A percentile compares a stretch with the other conserved stretches of the same genome.
These are phyloP conservation scores for Botrytis galanthina DNA, from an alignment of 2,329 filamentous ascomycete genomes.

Conservation along the genomic window DNA sequence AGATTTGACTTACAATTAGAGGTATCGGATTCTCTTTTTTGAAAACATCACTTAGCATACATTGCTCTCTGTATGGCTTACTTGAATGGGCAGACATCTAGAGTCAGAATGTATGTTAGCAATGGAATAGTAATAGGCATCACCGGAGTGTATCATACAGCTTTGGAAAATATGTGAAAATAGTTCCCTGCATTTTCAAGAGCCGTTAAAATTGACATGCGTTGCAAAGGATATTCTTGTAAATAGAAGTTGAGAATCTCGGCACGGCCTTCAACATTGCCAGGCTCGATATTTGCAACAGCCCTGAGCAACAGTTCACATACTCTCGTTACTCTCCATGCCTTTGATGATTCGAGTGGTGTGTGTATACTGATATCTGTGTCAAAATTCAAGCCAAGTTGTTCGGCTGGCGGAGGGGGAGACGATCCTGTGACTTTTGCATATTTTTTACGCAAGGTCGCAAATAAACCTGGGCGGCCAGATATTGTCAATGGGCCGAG, in stretches of 20 bases:
- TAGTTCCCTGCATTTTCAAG: background rate
- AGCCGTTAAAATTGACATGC: background rate
- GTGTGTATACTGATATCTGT: background rate
- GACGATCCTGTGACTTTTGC: background rate
- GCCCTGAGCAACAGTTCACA: background rate
- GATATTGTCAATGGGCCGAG: background rate
- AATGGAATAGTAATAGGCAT: accelerated
- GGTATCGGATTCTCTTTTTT: background rate
- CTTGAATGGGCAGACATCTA: background rate
- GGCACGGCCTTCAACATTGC: background rate
- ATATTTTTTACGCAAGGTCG: background rate
- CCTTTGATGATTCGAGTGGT: background rate
- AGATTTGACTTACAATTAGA: background rate
- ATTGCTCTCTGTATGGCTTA: background rate
- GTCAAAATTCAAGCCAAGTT: background rate
- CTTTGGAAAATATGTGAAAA: background rate
- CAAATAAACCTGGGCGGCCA: no score
- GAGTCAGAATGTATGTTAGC: background rate
- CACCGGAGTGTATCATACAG: background rate
- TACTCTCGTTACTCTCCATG: background rate
- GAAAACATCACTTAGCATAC: background rate
- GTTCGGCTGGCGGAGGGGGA: background rate
- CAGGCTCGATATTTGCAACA: background rate
- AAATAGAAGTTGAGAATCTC: background rate
- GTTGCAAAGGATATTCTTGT: background rate